A percentile compares a stretch with the other conserved stretches of the same genome.
Evolutionary conservation across 768 basidiomycete species (phyloP).

Genomic region (Phylloporus rhodoxanthus): DNA sequence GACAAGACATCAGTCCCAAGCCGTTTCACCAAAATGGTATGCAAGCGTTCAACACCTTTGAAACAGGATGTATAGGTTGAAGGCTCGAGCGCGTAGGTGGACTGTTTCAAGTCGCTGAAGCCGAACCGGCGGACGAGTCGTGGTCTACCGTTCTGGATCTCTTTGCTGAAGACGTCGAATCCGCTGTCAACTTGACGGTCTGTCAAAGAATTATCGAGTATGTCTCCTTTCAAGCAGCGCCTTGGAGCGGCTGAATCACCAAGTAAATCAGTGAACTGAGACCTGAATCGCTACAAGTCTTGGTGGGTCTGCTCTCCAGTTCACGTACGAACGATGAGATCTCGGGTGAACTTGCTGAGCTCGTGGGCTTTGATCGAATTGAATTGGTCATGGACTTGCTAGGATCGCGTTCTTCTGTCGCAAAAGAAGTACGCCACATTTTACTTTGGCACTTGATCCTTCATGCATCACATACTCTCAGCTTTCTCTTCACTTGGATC

Average conservation of each 20-base stretch:
- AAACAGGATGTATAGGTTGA: conserved; percentile 3
- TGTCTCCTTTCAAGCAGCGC: background rate
- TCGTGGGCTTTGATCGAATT: conserved; percentile 80
- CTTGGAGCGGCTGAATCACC: conserved; percentile 1
- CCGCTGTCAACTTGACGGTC: conserved; percentile 2
- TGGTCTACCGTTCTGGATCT: conserved; percentile 33
- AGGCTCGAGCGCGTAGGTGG: conserved; percentile 11
- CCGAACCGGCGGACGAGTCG: conserved; percentile 12
- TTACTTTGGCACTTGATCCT: background rate
- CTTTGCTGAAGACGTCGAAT: conserved; percentile 10
- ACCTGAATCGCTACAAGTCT: conserved; percentile 5
- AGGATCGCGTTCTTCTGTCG: conserved; percentile 44
- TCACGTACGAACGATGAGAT: conserved; percentile 60
- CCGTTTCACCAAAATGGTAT: conserved; percentile 14
- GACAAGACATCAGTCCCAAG: conserved; percentile 14
- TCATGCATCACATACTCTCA: conserved; percentile 1
- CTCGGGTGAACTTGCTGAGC: conserved; percentile 69
- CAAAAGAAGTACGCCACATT: conserved; percentile 41
- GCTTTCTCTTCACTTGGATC: conserved; percentile 13
- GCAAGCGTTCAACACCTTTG: background rate
- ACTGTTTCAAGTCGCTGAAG: conserved; percentile 5
- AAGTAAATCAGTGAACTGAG: conserved; percentile 11
- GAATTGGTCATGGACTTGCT: conserved; percentile 73
- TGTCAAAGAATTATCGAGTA: conserved; percentile 15
- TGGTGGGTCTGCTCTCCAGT: conserved; percentile 42